These are phyloP conservation scores for Chenopodium suecicum DNA, from an alignment of 148 eudicot genomes.

Conservation along the genomic window DNA sequence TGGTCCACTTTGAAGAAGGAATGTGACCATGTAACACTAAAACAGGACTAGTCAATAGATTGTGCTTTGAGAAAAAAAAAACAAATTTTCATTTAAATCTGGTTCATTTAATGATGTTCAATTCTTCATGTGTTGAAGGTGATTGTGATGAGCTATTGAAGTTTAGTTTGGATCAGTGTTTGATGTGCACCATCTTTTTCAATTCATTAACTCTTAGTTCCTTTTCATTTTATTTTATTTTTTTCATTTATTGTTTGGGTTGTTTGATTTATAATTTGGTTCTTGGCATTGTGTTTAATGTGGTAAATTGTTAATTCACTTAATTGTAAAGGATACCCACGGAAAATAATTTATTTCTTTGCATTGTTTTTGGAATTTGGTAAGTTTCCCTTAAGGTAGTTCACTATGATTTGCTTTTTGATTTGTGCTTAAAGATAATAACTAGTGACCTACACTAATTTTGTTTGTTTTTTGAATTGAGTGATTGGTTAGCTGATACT, in stretches of 20 bases:
- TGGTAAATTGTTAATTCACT: too few species aligned
- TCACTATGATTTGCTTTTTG: background rate
- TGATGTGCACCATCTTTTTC: too few species aligned
- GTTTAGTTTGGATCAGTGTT: background rate
- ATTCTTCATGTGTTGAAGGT: background rate
- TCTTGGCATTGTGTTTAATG: too few species aligned
- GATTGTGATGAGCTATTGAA: background rate
- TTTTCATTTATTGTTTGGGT: too few species aligned
- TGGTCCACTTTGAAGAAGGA: slow-evolving; percentile 10
- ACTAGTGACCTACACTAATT: background rate
- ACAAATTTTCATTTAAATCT: background rate
- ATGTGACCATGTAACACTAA: too few species aligned
- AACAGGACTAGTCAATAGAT: slow-evolving; percentile 7
- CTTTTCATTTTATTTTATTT: too few species aligned
- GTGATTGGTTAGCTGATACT: background rate
- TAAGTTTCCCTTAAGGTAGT: background rate
- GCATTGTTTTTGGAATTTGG: background rate
- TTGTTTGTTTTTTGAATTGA: background rate
- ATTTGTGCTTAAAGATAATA: background rate
- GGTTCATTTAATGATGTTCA: background rate
- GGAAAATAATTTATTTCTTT: background rate
- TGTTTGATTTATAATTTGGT: background rate
- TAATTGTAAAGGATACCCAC: too few species aligned
- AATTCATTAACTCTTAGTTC: too few species aligned
- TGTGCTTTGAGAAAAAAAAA: background rate